Conservation (phyloP, 2,329 filamentous ascomycete species). For the Paecilomyces sp. region DNA sequence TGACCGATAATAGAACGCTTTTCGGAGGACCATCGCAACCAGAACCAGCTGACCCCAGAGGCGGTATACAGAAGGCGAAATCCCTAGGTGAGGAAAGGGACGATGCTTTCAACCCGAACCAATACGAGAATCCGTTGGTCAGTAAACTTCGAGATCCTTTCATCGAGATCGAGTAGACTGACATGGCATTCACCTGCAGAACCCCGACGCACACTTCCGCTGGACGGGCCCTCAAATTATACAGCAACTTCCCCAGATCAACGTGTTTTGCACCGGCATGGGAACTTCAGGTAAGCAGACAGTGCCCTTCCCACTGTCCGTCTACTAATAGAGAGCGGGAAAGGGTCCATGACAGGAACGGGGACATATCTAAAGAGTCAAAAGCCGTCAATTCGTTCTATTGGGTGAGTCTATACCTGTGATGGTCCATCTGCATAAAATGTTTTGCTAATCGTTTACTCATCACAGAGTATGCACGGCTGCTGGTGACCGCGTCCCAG, state of each 20-base stretch:
- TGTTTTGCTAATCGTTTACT: constrained; percentile 16
- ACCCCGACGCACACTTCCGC: constrained; percentile 48
- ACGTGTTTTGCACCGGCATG: constrained; percentile 50
- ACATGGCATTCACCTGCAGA: constrained; percentile 25
- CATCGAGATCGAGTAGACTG: background rate
- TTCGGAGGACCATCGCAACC: constrained; percentile 55
- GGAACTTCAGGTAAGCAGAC: constrained; percentile 40
- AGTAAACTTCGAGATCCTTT: constrained; percentile 27
- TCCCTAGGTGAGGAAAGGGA: constrained; percentile 36
- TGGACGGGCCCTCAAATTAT: constrained; percentile 56
- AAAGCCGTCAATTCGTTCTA: constrained; percentile 33
- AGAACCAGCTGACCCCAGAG: constrained; percentile 47
- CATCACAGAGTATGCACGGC: constrained; percentile 47
- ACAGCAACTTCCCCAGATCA: constrained; percentile 50
- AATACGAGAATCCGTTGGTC: constrained; percentile 43
- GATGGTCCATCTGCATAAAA: constrained; percentile 14
- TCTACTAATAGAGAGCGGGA: background rate
- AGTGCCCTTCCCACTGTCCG: background rate
- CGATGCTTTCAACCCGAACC: constrained; percentile 46
- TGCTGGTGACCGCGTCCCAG: constrained; percentile 51
- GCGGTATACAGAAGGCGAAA: constrained; percentile 46
- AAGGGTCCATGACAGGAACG: constrained; percentile 43
- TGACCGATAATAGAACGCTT: constrained; percentile 34
- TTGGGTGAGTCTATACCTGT: constrained; percentile 8
- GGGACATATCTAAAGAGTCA: constrained; percentile 43